Base-by-base conservation (phyloP, 169 alveolate genomes). In the Cryptosporidium tyzzeri region DNA sequence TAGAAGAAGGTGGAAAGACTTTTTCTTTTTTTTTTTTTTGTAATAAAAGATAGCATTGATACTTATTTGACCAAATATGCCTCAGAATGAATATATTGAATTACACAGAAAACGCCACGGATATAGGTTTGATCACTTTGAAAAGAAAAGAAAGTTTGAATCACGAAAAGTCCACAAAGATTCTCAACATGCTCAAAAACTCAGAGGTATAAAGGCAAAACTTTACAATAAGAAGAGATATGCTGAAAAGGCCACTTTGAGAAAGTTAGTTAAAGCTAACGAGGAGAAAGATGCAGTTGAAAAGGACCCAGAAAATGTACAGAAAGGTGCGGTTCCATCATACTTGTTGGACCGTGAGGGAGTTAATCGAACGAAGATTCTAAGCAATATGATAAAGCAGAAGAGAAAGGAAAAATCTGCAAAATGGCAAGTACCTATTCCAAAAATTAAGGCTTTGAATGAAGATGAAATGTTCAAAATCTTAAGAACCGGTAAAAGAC, bases 321-420 rank as follows among this genome's bases (percentile, higher is more conserved):
- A 97, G 44, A 99, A 97, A 80, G 99, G 99, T 48, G 99, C 99
- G 23, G 96, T 99, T 23, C 99, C 99, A 1, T 96, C 99, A 1
- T 99, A 99, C 93, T 95, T 99, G 51, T 94, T 98, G 91, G 99
- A 98, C 93, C 97, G 99, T 92, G 99, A 98, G 85, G 98, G 97
- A 69, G 96, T 95, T 12, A 94, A 97, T 84, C 86, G 98, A 51
- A 97, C 99, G 14, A 97, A 94, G 91, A 94, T 97, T 10, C 93
- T 99, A 84, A 95, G 98, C 31, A 99, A 99, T 92, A 97, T 98
- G 98, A 96, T 99, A 91, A 99, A 99, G 92, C 99, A 99, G 92
- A 99, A 99, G 92, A 93, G 99, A 69, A 98, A 98, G 94, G 99
- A 97, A 91, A 98, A 98, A 86, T 99, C 99, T 29, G 99, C 99